phyloP scores from a whole-genome alignment of 1,139 yeast genomes.

The Yamadazyma diospyri region DNA sequence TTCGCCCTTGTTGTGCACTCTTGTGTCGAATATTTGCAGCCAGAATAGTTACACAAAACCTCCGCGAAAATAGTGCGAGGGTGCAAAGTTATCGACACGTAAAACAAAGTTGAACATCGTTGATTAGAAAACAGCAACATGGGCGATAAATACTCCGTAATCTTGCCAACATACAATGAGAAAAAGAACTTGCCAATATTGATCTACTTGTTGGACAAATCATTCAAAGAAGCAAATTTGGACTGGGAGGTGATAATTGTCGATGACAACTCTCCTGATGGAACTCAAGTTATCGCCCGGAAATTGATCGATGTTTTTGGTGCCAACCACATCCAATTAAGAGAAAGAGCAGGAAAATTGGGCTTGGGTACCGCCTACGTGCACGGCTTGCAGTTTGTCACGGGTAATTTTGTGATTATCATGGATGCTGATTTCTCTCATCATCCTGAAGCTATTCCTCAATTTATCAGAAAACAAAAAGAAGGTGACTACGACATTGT shows the following conservation, averaged over 20 bases:
- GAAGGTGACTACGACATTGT: conserved; percentile 67
- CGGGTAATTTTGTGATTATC: conserved; percentile 73
- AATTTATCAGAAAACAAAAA: conserved; percentile 69
- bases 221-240: conserved; percentile 56
- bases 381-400: conserved; percentile 69
- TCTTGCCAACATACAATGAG: conserved; percentile 79
- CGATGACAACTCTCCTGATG: conserved; percentile 81
- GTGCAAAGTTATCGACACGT: conserved; percentile 6
- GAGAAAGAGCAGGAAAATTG: conserved; percentile 75
- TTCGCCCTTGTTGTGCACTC: too few species aligned
- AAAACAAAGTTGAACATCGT: too few species aligned
- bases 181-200: conserved; percentile 68
- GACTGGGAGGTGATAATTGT: conserved; percentile 81
- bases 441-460: conserved; percentile 77
- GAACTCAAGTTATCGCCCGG: conserved; percentile 72
- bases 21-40: too few species aligned
- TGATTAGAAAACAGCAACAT: conserved; percentile 2
- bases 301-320: conserved; percentile 66
- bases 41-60: conserved; percentile 1
- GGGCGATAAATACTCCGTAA: conserved; percentile 62
- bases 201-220: conserved; percentile 66
- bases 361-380: conserved; percentile 84
- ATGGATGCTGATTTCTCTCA: conserved; percentile 90
- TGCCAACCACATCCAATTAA: conserved; percentile 56
- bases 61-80: not conserved